These are phyloP conservation scores for Oxyria digyna DNA, from an alignment of 148 eudicot genomes.

Conservation along the genomic window DNA sequence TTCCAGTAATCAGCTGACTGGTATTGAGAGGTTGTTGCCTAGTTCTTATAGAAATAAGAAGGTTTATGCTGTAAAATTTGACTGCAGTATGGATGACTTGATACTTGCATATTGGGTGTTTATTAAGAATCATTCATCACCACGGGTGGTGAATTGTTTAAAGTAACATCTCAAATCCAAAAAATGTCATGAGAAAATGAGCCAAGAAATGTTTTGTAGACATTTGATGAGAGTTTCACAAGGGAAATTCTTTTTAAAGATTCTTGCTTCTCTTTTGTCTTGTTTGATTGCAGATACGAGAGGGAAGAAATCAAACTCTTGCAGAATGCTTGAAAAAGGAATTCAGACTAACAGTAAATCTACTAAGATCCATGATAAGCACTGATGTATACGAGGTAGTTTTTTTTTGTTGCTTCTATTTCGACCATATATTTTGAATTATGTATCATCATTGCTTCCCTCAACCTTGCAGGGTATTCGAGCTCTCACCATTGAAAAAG, in stretches of 20 bases:
- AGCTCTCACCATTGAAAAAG: conserved; percentile 93
- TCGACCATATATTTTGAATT: not conserved
- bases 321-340: conserved; percentile 81
- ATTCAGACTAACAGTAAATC: conserved; percentile 78
- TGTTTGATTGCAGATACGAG: conserved; percentile 47
- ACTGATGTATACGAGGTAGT: conserved; percentile 85
- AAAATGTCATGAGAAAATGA: too few relatives aligned
- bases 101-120: not conserved
- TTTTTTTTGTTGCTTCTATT: not conserved
- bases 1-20: not conserved
- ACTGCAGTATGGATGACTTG: not conserved
- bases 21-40: not conserved
- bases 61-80: not conserved
- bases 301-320: conserved; percentile 62
- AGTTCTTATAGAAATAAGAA: not conserved
- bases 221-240: too few relatives aligned
- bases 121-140: too few relatives aligned
- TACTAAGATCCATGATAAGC: conserved; percentile 50
- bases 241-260: not conserved
- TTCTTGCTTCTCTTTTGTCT: not conserved
- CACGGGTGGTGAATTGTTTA: too few relatives aligned
- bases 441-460: not conserved
- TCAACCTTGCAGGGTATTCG: conserved; percentile 53
- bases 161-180: too few relatives aligned
- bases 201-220: too few relatives aligned